Percentiles rank a stretch among this genome's conserved stretches.
Evolutionary conservation across 2,329 filamentous ascomycete species (phyloP).

Genomic region (Parastagonospora avenae): DNA sequence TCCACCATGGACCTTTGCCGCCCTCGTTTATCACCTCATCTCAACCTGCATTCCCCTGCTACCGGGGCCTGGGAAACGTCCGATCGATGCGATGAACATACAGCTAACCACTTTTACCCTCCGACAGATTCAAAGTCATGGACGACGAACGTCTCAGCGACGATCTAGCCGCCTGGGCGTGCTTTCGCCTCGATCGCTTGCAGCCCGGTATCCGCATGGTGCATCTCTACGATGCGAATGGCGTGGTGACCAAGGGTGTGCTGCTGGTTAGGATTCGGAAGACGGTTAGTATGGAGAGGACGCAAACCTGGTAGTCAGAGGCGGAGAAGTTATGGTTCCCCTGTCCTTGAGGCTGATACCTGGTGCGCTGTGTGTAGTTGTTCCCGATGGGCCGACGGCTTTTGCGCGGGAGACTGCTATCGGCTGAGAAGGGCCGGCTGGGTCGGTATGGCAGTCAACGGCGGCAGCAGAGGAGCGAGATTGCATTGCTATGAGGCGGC

Average conservation of each 20-base stretch:
- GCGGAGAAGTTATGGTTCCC: background rate
- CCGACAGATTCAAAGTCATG: conserved; percentile 75
- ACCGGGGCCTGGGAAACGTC: too few species aligned
- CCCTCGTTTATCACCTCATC: background rate
- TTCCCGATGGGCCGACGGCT: conserved; percentile 14
- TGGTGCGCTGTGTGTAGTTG: conserved; percentile 5
- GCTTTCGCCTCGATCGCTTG: conserved; percentile 81
- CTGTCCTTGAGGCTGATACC: background rate
- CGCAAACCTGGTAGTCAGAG: conserved; percentile 7
- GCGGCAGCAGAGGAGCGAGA: too few species aligned
- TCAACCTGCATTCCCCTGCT: background rate
- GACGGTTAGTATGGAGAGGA: conserved; percentile 35
- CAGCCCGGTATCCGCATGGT: conserved; percentile 78
- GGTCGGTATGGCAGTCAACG: too few species aligned
- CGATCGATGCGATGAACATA: too few species aligned
- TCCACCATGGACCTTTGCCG: too few species aligned
- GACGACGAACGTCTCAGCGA: conserved; percentile 81
- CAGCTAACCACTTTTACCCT: background rate
- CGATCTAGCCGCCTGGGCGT: conserved; percentile 84
- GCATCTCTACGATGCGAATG: conserved; percentile 72
- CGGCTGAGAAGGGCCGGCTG: too few species aligned
- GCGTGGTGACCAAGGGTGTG: conserved; percentile 68
- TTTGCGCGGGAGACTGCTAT: conserved; percentile 3
- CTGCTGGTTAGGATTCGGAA: conserved; percentile 78
- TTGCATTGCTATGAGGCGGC: too few species aligned